Evolutionary conservation across 73 alveolate species (phyloP).

Genomic region (Uronychia setigera): DNA sequence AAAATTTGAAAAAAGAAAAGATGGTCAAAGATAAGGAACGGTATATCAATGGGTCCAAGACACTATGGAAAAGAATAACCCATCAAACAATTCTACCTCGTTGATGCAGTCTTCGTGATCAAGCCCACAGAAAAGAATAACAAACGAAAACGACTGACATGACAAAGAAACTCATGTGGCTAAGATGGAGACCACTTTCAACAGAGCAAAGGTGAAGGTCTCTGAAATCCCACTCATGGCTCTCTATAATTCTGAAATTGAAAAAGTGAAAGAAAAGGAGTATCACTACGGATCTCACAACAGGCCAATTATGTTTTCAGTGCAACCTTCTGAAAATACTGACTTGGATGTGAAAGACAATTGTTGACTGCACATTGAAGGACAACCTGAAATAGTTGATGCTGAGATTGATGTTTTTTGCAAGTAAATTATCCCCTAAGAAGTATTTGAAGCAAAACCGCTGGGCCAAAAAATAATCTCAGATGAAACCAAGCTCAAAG

Average conservation of each 20-base stretch:
- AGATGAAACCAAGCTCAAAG: not conserved
- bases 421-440: not conserved
- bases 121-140: too few relatives aligned
- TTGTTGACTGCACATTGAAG: not conserved
- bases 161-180: not conserved
- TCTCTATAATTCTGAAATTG: not conserved
- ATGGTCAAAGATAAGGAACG: too few relatives aligned
- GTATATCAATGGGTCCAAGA: too few relatives aligned
- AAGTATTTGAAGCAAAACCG: not conserved
- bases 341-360: not conserved
- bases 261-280: not conserved
- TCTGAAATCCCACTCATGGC: not conserved
- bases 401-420: not conserved
- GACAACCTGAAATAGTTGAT: not conserved
- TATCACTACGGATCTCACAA: not conserved
- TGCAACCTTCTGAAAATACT: not conserved
- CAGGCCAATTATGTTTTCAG: not conserved
- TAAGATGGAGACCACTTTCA: not conserved
- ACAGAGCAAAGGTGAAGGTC: not conserved
- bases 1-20: too few relatives aligned
- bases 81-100: too few relatives aligned
- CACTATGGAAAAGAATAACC: too few relatives aligned
- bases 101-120: too few relatives aligned
- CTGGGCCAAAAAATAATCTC: not conserved
- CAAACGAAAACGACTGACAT: too few relatives aligned